A percentile compares a stretch with the other conserved stretches of the same genome.
These are phyloP conservation scores for Nitzschia palea DNA, from an alignment of 108 stramenopile species.

Conservation along the genomic window DNA sequence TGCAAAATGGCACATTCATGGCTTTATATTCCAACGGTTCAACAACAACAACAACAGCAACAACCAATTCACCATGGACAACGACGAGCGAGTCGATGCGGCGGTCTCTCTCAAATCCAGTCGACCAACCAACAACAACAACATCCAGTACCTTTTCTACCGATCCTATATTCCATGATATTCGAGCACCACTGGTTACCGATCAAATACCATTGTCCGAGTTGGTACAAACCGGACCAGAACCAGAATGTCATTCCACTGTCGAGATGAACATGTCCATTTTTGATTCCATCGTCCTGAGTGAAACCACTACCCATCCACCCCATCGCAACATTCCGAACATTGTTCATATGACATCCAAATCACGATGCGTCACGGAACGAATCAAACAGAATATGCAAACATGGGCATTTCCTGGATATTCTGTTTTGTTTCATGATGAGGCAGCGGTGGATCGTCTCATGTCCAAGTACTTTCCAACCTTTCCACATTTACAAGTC, in stretches of 20 bases:
- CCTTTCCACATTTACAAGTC: constrained; percentile 49
- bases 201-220: constrained; percentile 3
- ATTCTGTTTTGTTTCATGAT: constrained; percentile 52
- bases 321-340: constrained; percentile 41
- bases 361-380: constrained; percentile 42
- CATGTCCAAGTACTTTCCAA: constrained; percentile 29
- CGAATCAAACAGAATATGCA: constrained; percentile 25
- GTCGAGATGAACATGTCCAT: background rate
- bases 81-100: no score
- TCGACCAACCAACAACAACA: no score
- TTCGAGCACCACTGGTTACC: background rate
- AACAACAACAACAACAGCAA: no score
- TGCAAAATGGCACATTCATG: no score
- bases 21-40: no score
- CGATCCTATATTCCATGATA: background rate
- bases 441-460: constrained; percentile 48
- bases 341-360: constrained; percentile 48
- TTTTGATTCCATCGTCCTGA: background rate
- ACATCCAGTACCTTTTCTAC: constrained; percentile 2
- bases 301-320: background rate
- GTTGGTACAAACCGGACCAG: constrained; percentile 3
- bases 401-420: constrained; percentile 32
- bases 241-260: background rate
- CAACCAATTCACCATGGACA: no score
- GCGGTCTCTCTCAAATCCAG: no score